A percentile compares a stretch with the other conserved stretches of the same genome.
These are phyloP conservation scores for Scleroderma citrinum DNA, from an alignment of 768 basidiomycete genomes.

Conservation along the genomic window DNA sequence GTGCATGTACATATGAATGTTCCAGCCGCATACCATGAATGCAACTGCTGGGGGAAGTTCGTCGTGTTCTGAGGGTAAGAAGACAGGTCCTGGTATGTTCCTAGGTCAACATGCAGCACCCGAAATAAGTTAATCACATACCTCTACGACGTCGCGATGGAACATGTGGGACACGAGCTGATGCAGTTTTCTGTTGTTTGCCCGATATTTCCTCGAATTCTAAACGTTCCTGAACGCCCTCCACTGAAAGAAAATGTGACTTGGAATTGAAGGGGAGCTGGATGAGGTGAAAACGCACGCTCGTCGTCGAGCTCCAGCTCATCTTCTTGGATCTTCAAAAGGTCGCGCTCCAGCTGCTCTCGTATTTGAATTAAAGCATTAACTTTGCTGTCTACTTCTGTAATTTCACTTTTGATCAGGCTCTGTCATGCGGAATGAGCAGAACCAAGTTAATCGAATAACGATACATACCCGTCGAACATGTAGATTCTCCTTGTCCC, in stretches of 20 bases:
- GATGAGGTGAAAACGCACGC: slow-evolving; percentile 45
- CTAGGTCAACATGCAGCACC: background rate
- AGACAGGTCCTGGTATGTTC: slow-evolving; percentile 68
- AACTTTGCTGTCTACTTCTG: slow-evolving; percentile 88
- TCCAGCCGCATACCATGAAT: slow-evolving; percentile 70
- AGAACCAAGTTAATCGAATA: slow-evolving; percentile 1
- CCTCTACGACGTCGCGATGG: slow-evolving; percentile 30
- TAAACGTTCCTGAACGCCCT: slow-evolving; percentile 83
- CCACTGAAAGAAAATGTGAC: slow-evolving; percentile 44
- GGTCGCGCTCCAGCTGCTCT: slow-evolving; percentile 70
- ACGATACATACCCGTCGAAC: slow-evolving; percentile 63
- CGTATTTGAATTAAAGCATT: slow-evolving; percentile 77
- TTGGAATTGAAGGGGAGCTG: background rate
- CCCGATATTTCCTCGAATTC: slow-evolving; percentile 55
- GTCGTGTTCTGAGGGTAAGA: slow-evolving; percentile 95
- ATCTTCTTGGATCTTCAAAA: slow-evolving; percentile 88
- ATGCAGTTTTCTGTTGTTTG: slow-evolving; percentile 18
- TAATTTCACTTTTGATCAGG: slow-evolving; percentile 80
- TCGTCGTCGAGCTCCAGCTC: slow-evolving; percentile 97
- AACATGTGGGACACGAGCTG: slow-evolving; percentile 9
- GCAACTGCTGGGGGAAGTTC: slow-evolving; percentile 91
- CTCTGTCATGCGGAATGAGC: slow-evolving; percentile 42
- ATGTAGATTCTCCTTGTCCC: slow-evolving; percentile 90
- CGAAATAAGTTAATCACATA: background rate
- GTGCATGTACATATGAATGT: background rate